A percentile compares a stretch with the other conserved stretches of the same genome.
Conservation (phyloP, 805 yeast genomes). For the Yarrowia phangngaensis region DNA sequence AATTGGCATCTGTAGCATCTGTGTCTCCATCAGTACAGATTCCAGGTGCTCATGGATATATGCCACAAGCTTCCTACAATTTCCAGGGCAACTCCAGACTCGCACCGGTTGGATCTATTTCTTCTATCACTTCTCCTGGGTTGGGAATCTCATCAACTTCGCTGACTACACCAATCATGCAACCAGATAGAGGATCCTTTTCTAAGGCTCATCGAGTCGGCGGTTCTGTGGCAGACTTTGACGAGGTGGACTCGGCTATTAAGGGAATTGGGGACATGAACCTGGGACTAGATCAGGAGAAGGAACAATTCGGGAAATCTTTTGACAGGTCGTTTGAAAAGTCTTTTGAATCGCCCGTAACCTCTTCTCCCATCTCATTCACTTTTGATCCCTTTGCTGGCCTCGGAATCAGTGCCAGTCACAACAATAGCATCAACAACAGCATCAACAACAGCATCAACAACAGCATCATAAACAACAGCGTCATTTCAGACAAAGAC, state of each 20-base stretch:
- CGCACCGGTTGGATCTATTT: constrained; percentile 15
- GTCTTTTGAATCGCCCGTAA: constrained; percentile 8
- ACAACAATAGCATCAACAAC: too few species aligned
- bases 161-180: constrained; percentile 9
- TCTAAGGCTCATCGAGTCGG: constrained; percentile 6
- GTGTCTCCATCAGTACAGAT: constrained; percentile 13
- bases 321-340: constrained; percentile 11
- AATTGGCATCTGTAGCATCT: too few species aligned
- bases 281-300: constrained; percentile 7
- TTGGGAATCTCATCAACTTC: constrained; percentile 5
- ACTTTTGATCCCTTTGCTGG: constrained; percentile 24
- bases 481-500: too few species aligned
- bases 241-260: constrained; percentile 24
- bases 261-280: constrained; percentile 23
- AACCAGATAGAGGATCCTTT: not conserved
- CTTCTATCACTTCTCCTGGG: constrained; percentile 7
- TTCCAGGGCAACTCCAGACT: constrained; percentile 17
- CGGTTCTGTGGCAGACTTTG: constrained; percentile 6
- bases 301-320: constrained; percentile 1
- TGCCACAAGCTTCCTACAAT: too few species aligned
- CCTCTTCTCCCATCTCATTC: constrained; percentile 25
- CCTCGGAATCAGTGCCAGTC: constrained; percentile 2
- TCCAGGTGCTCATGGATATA: too few species aligned
- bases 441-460: too few species aligned
- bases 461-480: too few species aligned